Conservation (phyloP, 257 asterid genomes). For the Lantana camara region DNA sequence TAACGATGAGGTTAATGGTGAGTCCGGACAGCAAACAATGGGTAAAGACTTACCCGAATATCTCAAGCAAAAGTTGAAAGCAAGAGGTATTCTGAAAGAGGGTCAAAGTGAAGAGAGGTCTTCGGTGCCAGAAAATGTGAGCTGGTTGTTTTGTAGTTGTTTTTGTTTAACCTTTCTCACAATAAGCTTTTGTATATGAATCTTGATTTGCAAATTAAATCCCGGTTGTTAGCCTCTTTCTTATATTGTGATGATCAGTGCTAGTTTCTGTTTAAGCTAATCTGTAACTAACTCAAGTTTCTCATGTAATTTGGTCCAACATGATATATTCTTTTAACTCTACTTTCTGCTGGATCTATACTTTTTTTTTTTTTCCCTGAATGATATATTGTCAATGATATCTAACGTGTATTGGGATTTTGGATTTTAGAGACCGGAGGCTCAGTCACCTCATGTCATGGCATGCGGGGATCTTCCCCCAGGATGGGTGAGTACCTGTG, state of each 20-base stretch:
- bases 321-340: too few species aligned
- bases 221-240: constrained; percentile 15
- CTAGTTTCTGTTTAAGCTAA: constrained; percentile 6
- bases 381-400: constrained; percentile 9
- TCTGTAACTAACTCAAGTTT: not conserved
- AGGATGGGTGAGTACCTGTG: constrained; percentile 88
- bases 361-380: not conserved
- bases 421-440: constrained; percentile 54
- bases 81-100: constrained; percentile 88
- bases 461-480: constrained; percentile 59
- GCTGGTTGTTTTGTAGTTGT: constrained; percentile 31
- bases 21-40: constrained; percentile 44
- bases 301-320: not conserved
- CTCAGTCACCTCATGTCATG: constrained; percentile 44
- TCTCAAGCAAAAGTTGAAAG: constrained; percentile 87
- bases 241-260: not conserved
- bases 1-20: constrained; percentile 43
- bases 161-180: not conserved
- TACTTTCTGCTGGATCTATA: too few species aligned
- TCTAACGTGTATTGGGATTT: constrained; percentile 29
- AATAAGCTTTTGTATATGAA: constrained; percentile 1
- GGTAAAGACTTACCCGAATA: constrained; percentile 78
- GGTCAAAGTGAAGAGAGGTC: constrained; percentile 35
- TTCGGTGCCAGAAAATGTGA: constrained; percentile 44
- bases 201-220: constrained; percentile 17